Evolutionary conservation across 2,329 filamentous ascomycete genomes (phyloP).

Genomic region (Cercospora zeina): DNA sequence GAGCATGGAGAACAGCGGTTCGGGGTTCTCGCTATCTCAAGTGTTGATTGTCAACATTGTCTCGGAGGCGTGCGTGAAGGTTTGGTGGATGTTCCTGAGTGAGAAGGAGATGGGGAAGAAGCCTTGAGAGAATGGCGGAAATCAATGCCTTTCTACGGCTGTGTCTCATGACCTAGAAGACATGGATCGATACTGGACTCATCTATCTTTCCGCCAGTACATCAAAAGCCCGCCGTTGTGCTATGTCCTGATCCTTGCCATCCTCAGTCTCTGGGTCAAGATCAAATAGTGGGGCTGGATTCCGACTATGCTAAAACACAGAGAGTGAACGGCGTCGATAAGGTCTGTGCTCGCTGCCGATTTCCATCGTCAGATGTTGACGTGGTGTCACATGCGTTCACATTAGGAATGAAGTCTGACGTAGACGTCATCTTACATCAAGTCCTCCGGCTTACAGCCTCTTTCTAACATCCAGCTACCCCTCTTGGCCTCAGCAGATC

Average conservation of each 20-base stretch:
- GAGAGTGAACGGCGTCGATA: too few species aligned
- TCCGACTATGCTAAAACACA: too few species aligned
- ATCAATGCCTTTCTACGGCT: neutral
- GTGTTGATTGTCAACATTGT: conserved; percentile 9
- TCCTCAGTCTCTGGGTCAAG: too few species aligned
- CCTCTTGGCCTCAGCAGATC: neutral
- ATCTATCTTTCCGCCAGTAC: too few species aligned
- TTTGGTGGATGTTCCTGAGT: conserved; percentile 8
- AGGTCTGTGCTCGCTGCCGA: too few species aligned
- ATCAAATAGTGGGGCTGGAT: too few species aligned
- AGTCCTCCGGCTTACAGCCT: neutral
- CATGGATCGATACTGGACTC: too few species aligned
- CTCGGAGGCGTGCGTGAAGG: conserved; percentile 14
- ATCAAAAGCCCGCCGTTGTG: too few species aligned
- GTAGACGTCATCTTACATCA: neutral
- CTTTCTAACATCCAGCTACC: neutral
- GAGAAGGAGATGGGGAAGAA: conserved; percentile 5
- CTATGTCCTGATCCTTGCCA: too few species aligned
- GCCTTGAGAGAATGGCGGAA: neutral
- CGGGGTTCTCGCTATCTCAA: neutral
- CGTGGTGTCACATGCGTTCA: neutral
- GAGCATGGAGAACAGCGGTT: too few species aligned
- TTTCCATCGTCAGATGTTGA: too few species aligned
- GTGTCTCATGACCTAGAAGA: too few species aligned
- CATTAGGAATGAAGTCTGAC: neutral